Base-by-base conservation (phyloP, 306 rosid genomes). In the Phaseolus lunatus region DNA sequence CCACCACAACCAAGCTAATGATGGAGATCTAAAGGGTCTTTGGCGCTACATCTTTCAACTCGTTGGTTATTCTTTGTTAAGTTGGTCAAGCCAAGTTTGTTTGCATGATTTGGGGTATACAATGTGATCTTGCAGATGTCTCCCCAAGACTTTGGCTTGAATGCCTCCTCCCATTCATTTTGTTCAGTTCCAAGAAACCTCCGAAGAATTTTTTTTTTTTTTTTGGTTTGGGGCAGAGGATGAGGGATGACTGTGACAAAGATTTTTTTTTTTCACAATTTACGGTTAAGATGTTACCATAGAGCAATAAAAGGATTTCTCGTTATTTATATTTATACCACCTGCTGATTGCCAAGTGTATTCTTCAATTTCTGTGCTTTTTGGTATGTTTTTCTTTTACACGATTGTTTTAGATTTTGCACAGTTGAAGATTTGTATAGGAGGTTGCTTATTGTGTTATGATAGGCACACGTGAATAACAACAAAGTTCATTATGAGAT, bases 1-100 rank as follows among this genome's bases (percentile, higher is more conserved):
- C 99, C 98, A 19, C 99, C 99, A 14, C 97, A 91, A 80, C 96
- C 96, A 50, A 89, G 88, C 75, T 95, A 86, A 83, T 53, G 57
- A 16, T 39, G 41, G 66, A 58, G 44, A 56, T 78, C 72, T 54
- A 5, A 72, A 75, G 75, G 78, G 65, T 63, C 72, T 67, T 56
- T 45, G 63, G 73, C 19, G 76, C 44, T 67, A 65, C 52, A 66
- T 76, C 44, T 50, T 70, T 22, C 57, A 67, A 54, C 56, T 52
- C 18, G 11, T 72, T 76, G 66, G 37, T 35, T 33, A 79, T 52
- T 29, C 56, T 76, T 72, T 72, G 70, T 72, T 49, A 26, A 65
- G 84, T 80, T 79, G 76, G 71, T 33, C 80, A 76, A 72, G 80
- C 70, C 23, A 69, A 77, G 66, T 48, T 83, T 87, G 72, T 77